Evolutionary conservation across 768 basidiomycete species (phyloP).

Genomic region (Lenzites betulinus): DNA sequence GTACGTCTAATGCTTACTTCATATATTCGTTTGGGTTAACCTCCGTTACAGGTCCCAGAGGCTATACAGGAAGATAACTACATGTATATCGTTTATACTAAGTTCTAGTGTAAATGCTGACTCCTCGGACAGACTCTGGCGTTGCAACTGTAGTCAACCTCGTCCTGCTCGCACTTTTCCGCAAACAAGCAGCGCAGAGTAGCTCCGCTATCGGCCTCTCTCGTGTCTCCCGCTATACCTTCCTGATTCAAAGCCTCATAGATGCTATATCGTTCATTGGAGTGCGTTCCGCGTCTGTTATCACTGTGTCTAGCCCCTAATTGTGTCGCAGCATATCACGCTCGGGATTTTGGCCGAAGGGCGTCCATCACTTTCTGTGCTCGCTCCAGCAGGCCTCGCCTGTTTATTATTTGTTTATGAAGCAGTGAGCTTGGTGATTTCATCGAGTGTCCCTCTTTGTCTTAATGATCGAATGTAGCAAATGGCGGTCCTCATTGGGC

Average conservation of each 20-base stretch:
- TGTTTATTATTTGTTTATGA: slow-evolving; percentile 81
- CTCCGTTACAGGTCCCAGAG: slow-evolving; percentile 29
- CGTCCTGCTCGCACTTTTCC: slow-evolving; percentile 62
- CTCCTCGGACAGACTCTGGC: slow-evolving; percentile 63
- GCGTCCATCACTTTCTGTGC: slow-evolving; percentile 73
- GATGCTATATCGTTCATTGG: slow-evolving; percentile 87
- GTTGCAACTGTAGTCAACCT: slow-evolving; percentile 68
- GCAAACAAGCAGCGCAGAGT: slow-evolving; percentile 73
- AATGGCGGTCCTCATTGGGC: slow-evolving; percentile 78
- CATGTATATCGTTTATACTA: slow-evolving; percentile 38
- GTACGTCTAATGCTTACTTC: slow-evolving; percentile 38
- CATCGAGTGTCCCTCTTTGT: not conserved
- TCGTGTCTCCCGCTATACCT: slow-evolving; percentile 81
- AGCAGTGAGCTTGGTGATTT: slow-evolving; percentile 58
- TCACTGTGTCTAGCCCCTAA: not conserved
- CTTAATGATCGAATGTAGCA: slow-evolving; percentile 50
- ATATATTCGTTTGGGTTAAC: not conserved
- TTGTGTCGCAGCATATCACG: slow-evolving; percentile 62
- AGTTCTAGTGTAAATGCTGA: not conserved
- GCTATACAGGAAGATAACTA: slow-evolving; percentile 48
- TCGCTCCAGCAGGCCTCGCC: slow-evolving; percentile 84
- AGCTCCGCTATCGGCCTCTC: slow-evolving; percentile 79
- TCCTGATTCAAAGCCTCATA: slow-evolving; percentile 74
- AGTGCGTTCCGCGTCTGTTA: slow-evolving; percentile 30
- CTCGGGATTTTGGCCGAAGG: slow-evolving; percentile 87